Evolutionary conservation across 2,329 filamentous ascomycete species (phyloP), one percentile per base, ranked within the genome.

Genomic region (Fusarium decemcellulare): DNA sequence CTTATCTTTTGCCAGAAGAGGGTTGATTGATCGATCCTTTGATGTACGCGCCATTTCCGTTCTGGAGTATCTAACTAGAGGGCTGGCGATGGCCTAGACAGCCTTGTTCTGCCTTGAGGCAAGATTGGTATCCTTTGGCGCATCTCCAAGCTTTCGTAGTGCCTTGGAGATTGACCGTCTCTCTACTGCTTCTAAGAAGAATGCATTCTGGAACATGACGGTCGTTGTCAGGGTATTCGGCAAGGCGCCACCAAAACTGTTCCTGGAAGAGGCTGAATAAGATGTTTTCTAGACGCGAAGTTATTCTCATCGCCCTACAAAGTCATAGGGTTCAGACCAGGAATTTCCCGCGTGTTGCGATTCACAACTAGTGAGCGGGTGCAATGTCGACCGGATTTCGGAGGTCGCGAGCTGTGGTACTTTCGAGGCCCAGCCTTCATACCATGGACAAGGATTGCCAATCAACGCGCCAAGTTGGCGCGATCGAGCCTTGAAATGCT

Each of bases 1-100:
- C 72, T 73, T 73, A 63, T 60, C 50, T 53, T 54, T 61, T 50
- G 65, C 29, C 11, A 48, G 43, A 50, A 70, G 51, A 51, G 15
- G 39, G 43, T 39, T 46, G 15, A 23, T 23, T 23, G 23, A 23
- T 23, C 23, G 23, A 43, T 52, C 37, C 36, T 23, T 48, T 40
- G 39, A 37, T 59, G 50, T 23, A 9, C 32, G 40, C 39, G 53
- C 39, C 27, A 23, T 16, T 36, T 32, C 27, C 29, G 18, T 42
- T 59, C 27, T 40, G 39, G 12, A 46, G 23, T 39, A 50, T 29
- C 37, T 8, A 23, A 27, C 61, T 23, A 5, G 23, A 23, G 48
- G 53, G 34, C 27, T 16, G 39, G 11, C 46, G 14, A 61, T 29
- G 23, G 29, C 29, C n/a, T 30, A 54, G 61, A 39, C 34, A n/a